These are phyloP conservation scores for Trypanosoma melophagium DNA, from an alignment of 208 protist species.

Conservation along the genomic window DNA sequence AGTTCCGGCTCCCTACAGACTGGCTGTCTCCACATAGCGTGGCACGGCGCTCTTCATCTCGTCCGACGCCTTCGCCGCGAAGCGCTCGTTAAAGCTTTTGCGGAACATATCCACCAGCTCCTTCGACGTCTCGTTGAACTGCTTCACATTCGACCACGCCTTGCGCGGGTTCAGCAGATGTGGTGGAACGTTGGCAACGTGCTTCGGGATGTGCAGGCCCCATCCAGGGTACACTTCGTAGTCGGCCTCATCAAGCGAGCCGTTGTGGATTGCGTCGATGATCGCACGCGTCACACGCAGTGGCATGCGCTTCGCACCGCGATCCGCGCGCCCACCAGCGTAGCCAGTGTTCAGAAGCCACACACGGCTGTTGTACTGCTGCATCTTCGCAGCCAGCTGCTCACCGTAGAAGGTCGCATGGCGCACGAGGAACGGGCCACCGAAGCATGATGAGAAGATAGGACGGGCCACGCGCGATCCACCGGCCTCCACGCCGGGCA, in stretches of 20 bases:
- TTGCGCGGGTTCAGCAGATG: slow-evolving; percentile 90
- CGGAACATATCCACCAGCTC: slow-evolving; percentile 92
- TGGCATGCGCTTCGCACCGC: slow-evolving; percentile 88
- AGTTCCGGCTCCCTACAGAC: slow-evolving; percentile 30
- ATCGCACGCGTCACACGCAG: slow-evolving; percentile 94
- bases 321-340: slow-evolving; percentile 81
- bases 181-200: slow-evolving; percentile 69
- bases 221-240: slow-evolving; percentile 84
- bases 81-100: slow-evolving; percentile 91
- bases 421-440: slow-evolving; percentile 94
- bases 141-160: slow-evolving; percentile 85
- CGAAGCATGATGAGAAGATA: slow-evolving; percentile 96
- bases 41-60: slow-evolving; percentile 87
- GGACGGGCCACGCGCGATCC: slow-evolving; percentile 88
- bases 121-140: slow-evolving; percentile 76
- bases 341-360: slow-evolving; percentile 97
- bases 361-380: slow-evolving; percentile 70
- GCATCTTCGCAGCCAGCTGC: slow-evolving; percentile 94
- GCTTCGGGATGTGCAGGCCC: slow-evolving; percentile 87
- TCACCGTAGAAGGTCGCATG: slow-evolving; percentile 96
- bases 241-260: slow-evolving; percentile 74
- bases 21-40: slow-evolving; percentile 50
- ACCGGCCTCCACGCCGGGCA: slow-evolving; percentile 94
- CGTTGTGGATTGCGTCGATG: slow-evolving; percentile 95
- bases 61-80: slow-evolving; percentile 69